Evolutionary conservation across 768 basidiomycete genomes (phyloP).

Genomic region (Suillus alpinus): DNA sequence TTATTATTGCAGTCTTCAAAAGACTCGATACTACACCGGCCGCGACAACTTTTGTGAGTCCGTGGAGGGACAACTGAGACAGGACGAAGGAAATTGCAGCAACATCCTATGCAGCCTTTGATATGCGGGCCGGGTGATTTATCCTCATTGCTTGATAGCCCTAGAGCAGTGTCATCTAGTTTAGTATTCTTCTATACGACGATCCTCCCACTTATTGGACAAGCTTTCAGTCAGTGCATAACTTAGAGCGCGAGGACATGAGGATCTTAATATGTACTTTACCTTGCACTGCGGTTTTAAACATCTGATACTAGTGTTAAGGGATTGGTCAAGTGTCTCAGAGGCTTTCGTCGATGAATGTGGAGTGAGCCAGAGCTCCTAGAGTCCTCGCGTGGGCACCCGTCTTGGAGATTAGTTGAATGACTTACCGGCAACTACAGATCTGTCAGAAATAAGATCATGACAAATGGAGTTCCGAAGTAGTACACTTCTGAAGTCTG

Average conservation of each 20-base stretch:
- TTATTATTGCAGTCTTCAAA: no score
- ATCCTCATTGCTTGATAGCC: not conserved
- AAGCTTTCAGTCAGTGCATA: not conserved
- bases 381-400: not conserved
- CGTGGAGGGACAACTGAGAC: not conserved
- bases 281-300: not conserved
- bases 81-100: not conserved
- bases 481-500: slow-evolving; percentile 43
- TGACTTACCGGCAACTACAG: slow-evolving; percentile 41
- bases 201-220: not conserved
- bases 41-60: no score
- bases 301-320: not conserved
- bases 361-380: slow-evolving; percentile 15
- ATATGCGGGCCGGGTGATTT: not conserved
- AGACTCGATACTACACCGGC: no score
- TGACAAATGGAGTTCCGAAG: slow-evolving; percentile 49
- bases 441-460: slow-evolving; percentile 42
- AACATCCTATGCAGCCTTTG: not conserved
- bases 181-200: not conserved
- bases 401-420: not conserved
- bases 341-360: slow-evolving; percentile 41
- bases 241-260: not conserved
- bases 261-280: not conserved
- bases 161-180: not conserved
- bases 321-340: slow-evolving; percentile 31